Base-by-base conservation (phyloP, 192 early-diverging fungal genomes). In the Coemansia sp. region DNA sequence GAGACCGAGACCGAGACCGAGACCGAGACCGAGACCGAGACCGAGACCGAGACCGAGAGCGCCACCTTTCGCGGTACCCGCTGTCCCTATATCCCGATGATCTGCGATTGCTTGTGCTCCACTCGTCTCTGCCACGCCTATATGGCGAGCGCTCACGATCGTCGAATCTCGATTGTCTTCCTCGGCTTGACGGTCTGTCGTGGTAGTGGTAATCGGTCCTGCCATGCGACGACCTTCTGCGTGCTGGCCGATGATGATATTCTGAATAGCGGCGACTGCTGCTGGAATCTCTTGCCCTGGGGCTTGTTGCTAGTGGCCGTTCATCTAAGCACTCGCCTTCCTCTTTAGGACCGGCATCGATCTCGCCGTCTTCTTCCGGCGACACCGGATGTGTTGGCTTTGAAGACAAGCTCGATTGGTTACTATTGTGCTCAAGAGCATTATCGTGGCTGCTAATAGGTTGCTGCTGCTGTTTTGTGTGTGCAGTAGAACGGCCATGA, bases 281-380 rank as follows among this genome's bases (percentile, higher is more conserved):
- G 21, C 23, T 46, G 1, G 41, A 30, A 24, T 62, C 14, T 4
- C 18, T 16, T 33, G 33, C 24, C 23, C 23, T 55, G 55, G 64
- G 23, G 56, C 41, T 59, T 6, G 57, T 30, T 5, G 55, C 21
- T 39, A 49, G 23, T 8, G 7, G 34, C 18, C 60, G 12, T 9
- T 63, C 55, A n/a, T 68, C 62, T 6, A 41, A 12, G 6, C 59
- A 49, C n/a, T 75, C 77, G 58, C 72, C 77, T 26, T 80, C 77
- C 18, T 75, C 78, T 0, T 65, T 56, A n/a, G 58, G 46, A 21
- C 33, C 66, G 14, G n/a, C 51, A 21, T 66, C 78, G 26, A 81
- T 81, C 66, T 81, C 78, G 46, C 78, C 78, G 12, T 81, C 78
- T 36, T 81, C 78, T 18, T 65, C 71, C 2, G 72, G 69, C 4